Evolutionary conservation across 257 asterid genomes (phyloP), one percentile per base, ranked within the genome.

Genomic region (Hygrophila difformis): DNA sequence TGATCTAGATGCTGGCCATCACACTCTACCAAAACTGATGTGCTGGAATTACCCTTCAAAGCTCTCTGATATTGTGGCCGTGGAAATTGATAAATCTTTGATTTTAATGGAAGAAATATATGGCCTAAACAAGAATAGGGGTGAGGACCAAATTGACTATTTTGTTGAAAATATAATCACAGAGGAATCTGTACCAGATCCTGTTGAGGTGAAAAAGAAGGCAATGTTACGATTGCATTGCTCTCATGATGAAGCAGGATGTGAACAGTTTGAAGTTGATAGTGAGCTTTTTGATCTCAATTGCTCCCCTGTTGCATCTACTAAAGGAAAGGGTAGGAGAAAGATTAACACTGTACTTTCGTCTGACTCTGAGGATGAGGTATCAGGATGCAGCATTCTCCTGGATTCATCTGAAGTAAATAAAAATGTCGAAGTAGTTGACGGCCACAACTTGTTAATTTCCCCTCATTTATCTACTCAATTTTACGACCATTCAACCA

Each of bases 1-100:
- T 68, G 93, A 86, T 64, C 73, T 80, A 66, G 84, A 86, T 57
- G 96, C 98, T 63, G 85, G 82, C 61, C 93, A 91, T 57, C 58
- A 59, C 35, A 65, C 70, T 34, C 72, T 86, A 20, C 95, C 94
- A n/a, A 78, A 78, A 60, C 28, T 80, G 59, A 72, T 78, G 53
- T 62, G 67, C 21, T 77, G 86, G 70, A 78, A 49, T 55, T 63
- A 41, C 74, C 77, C 80, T 73, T 79, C 92, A 37, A 74, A 48
- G 45, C 84, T 91, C 35, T 91, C 98, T 53, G 87, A 77, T 59
- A 65, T 71, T 53, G 87, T 91, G 74, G 92, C 70, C n/a, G 81
- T 66, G 66, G 93, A 85, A 76, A 62, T 86, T 58, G 61, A 63
- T 21, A 76, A 71, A 69, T 73, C 94, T 28, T 54, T 79, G 66